phyloP scores from a whole-genome alignment of 306 rosid genomes.

The Casuarina cunninghamiana region DNA sequence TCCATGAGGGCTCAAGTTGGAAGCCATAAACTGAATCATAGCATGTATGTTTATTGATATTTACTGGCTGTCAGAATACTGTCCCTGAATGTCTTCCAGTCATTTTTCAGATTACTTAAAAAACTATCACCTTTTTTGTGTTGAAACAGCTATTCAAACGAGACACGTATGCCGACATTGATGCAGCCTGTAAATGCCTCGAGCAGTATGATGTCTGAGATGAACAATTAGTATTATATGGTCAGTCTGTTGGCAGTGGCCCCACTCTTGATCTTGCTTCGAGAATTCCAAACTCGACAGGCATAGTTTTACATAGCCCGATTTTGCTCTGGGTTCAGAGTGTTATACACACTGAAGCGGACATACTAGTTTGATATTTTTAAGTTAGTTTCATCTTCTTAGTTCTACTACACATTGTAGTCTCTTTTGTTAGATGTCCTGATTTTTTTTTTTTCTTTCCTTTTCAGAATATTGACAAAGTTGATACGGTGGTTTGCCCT shows the following conservation, averaged over 20 bases:
- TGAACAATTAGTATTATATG: conserved; percentile 81
- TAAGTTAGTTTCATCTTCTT: conserved; percentile 51
- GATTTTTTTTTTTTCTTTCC: conserved; percentile 21
- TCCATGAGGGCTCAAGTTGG: neutral
- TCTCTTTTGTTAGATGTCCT: conserved; percentile 26
- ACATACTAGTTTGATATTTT: conserved; percentile 94
- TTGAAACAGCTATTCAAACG: conserved; percentile 84
- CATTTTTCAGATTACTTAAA: conserved; percentile 6
- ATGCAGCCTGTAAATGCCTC: conserved; percentile 85
- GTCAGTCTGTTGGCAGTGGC: conserved; percentile 96
- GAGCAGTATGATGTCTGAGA: conserved; percentile 81
- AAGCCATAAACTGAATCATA: neutral
- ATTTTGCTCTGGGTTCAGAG: conserved; percentile 88
- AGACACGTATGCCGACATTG: conserved; percentile 92
- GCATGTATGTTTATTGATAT: neutral
- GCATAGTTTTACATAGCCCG: conserved; percentile 88
- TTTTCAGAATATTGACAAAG: conserved; percentile 86
- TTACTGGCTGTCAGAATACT: neutral
- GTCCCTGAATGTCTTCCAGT: neutral
- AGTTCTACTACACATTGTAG: conserved; percentile 16
- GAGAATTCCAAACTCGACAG: conserved; percentile 65
- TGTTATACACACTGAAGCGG: conserved; percentile 84
- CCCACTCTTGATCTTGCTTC: conserved; percentile 94
- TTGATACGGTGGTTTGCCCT: conserved; percentile 67
- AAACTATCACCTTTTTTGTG: conserved; percentile 45